These are phyloP conservation scores for Microdochium nivale DNA, from an alignment of 2,329 filamentous ascomycete genomes.

Conservation along the genomic window DNA sequence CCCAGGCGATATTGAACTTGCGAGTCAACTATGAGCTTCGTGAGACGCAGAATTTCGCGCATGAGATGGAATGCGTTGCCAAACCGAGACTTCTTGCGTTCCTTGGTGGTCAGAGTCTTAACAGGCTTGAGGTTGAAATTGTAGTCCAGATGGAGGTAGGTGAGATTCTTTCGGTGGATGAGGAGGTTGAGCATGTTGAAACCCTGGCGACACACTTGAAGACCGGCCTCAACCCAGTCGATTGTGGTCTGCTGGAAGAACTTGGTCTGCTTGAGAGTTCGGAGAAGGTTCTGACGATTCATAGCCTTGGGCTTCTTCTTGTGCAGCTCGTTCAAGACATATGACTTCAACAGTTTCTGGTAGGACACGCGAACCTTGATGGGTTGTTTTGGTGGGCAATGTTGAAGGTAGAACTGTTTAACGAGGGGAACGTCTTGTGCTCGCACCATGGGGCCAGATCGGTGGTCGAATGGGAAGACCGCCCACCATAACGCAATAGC, in stretches of 20 bases:
- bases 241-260: conserved; percentile 99
- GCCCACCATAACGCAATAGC: conserved; percentile 98
- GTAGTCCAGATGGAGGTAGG: conserved; percentile 96
- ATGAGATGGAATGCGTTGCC: conserved; percentile 99
- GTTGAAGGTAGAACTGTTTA: conserved; percentile 98
- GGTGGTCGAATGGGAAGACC: conserved; percentile 87
- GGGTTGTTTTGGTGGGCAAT: conserved; percentile 77
- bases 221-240: conserved; percentile 97
- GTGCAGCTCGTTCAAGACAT: conserved; percentile 91
- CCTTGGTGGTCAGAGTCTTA: conserved; percentile 96
- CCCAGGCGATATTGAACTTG: conserved; percentile 96
- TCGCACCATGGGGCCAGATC: conserved; percentile 91
- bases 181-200: conserved; percentile 99
- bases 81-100: conserved; percentile 98
- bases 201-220: conserved; percentile 95
- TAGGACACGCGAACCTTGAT: conserved; percentile 98
- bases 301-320: conserved; percentile 93
- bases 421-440: conserved; percentile 95
- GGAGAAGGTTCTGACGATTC: conserved; percentile 86
- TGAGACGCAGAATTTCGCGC: conserved; percentile 92
- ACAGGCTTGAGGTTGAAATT: conserved; percentile 99
- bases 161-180: conserved; percentile 97
- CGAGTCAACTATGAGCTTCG: conserved; percentile 95
- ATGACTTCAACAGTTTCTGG: conserved; percentile 94
- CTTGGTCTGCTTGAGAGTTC: conserved; percentile 88